Percentiles rank a stretch among this genome's conserved stretches.
phyloP scores from a whole-genome alignment of 768 basidiomycete species.

The Gymnopilus dilepis region DNA sequence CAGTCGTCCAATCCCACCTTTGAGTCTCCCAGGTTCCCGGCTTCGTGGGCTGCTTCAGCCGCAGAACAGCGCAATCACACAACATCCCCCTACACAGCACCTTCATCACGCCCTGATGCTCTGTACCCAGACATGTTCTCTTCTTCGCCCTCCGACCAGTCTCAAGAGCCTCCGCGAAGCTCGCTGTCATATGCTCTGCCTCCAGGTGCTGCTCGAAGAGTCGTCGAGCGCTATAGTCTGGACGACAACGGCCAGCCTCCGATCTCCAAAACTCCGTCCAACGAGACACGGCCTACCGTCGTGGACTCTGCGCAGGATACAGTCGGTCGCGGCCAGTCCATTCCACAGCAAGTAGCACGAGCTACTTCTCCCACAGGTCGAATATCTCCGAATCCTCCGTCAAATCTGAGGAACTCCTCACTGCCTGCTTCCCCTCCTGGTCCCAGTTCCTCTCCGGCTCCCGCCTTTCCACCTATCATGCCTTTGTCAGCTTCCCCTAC shows the following conservation, averaged over 20 bases:
- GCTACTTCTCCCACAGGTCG: slow-evolving; percentile 26
- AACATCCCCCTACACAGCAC: slow-evolving; percentile 26
- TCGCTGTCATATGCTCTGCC: slow-evolving; percentile 52
- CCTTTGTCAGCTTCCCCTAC: slow-evolving; percentile 63
- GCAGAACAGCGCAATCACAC: slow-evolving; percentile 30
- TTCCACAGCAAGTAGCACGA: slow-evolving; percentile 22
- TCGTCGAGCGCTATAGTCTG: slow-evolving; percentile 57
- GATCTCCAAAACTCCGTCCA: slow-evolving; percentile 38
- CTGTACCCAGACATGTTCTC: slow-evolving; percentile 38
- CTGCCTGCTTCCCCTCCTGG: slow-evolving; percentile 20
- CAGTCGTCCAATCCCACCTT: slow-evolving; percentile 7
- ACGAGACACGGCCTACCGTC: slow-evolving; percentile 37
- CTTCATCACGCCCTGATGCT: slow-evolving; percentile 31
- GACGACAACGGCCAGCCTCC: slow-evolving; percentile 48
- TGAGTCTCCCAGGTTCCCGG: slow-evolving; percentile 12
- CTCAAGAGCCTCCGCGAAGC: slow-evolving; percentile 43
- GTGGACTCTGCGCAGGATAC: slow-evolving; percentile 36
- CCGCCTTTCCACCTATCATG: slow-evolving; percentile 51
- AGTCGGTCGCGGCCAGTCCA: slow-evolving; percentile 24
- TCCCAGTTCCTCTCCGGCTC: slow-evolving; percentile 31
- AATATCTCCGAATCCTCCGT: slow-evolving; percentile 40
- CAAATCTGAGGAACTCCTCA: slow-evolving; percentile 23
- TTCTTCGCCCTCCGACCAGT: slow-evolving; percentile 35
- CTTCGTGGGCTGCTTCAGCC: slow-evolving; percentile 22
- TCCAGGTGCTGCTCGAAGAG: slow-evolving; percentile 47